A percentile compares a stretch with the other conserved stretches of the same genome.
Conservation (phyloP, 305 asterid species). For the Withania somnifera region DNA sequence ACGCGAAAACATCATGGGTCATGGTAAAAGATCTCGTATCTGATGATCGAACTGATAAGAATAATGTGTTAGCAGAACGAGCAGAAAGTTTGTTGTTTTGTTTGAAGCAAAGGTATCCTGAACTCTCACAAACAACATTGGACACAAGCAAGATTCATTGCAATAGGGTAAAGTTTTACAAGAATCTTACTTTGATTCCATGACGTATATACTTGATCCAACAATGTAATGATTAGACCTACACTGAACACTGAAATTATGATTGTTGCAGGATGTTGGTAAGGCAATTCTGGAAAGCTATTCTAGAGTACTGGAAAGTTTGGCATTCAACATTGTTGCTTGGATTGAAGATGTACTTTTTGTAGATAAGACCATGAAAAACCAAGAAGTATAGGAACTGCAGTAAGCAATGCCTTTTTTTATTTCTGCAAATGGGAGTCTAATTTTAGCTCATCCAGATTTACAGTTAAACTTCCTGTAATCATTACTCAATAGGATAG, state of each 20-base stretch:
- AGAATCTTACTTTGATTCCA: background rate
- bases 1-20: conserved; percentile 78
- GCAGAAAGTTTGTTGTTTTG: conserved; percentile 61
- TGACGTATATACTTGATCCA: background rate
- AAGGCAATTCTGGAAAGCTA: conserved; percentile 86
- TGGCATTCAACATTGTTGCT: conserved; percentile 84
- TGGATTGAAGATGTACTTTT: conserved; percentile 81
- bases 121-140: conserved; percentile 78
- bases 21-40: conserved; percentile 69
- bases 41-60: conserved; percentile 73
- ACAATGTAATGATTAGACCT: background rate
- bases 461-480: background rate
- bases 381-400: conserved; percentile 18
- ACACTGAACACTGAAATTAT: background rate
- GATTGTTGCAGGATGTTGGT: conserved; percentile 67
- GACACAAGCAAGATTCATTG: conserved; percentile 78
- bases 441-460: background rate
- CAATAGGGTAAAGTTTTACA: conserved; percentile 44
- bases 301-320: conserved; percentile 80
- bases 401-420: background rate
- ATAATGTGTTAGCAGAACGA: conserved; percentile 51
- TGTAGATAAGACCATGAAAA: conserved; percentile 55
- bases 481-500: conserved; percentile 4
- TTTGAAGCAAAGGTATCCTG: conserved; percentile 77
- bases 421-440: background rate